A percentile compares a stretch with the other conserved stretches of the same genome.
phyloP scores from a whole-genome alignment of 2,329 filamentous ascomycete genomes.

The Clonostachys rosea region DNA sequence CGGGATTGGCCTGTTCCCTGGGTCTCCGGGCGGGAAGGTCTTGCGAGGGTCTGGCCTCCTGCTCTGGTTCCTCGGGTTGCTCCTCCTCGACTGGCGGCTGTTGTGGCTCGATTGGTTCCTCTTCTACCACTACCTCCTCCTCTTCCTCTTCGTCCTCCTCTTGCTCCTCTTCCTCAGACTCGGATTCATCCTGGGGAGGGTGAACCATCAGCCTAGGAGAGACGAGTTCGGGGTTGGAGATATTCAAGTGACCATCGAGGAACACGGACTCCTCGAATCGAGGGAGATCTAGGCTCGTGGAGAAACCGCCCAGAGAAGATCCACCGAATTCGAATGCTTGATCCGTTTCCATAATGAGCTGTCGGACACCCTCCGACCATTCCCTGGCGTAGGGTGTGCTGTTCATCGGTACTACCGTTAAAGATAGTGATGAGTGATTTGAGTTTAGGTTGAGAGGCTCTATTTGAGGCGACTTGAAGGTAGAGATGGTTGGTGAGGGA shows the following conservation, averaged over 20 bases:
- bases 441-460: background rate
- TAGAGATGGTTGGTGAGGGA: background rate
- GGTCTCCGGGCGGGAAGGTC: background rate
- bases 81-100: no score
- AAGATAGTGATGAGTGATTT: background rate
- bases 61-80: background rate
- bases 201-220: no score
- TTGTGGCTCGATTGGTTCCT: no score
- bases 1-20: background rate
- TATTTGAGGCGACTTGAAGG: background rate
- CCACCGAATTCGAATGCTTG: conserved; percentile 3
- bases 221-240: no score
- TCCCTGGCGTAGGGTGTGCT: background rate
- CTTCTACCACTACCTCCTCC: no score
- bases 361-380: conserved; percentile 2
- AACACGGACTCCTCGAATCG: background rate
- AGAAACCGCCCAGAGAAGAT: background rate
- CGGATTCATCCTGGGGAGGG: background rate
- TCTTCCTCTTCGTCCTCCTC: background rate
- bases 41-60: background rate
- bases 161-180: background rate
- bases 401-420: background rate
- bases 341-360: conserved; percentile 5
- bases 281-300: background rate
- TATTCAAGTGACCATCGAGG: background rate